These are phyloP conservation scores for Coniochaeta prunicola DNA, from an alignment of 2,329 filamentous ascomycete species.

Conservation along the genomic window DNA sequence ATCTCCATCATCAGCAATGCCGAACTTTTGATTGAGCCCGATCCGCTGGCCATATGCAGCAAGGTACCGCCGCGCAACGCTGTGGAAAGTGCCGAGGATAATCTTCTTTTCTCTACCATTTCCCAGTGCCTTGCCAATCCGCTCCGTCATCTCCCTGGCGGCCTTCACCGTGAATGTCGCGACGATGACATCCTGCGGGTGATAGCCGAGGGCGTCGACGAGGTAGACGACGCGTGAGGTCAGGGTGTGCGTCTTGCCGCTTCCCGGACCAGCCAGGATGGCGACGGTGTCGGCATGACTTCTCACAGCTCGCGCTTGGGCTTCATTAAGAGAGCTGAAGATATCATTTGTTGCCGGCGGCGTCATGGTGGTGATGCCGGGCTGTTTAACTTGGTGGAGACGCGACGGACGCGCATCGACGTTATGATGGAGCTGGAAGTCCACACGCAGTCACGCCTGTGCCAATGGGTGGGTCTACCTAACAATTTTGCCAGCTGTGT, in stretches of 20 bases:
- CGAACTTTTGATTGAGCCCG: slow-evolving; percentile 75
- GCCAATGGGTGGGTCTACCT: not conserved
- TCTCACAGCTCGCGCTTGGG: slow-evolving; percentile 48
- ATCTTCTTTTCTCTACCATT: slow-evolving; percentile 67
- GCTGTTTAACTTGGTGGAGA: not conserved
- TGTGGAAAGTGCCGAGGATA: slow-evolving; percentile 90
- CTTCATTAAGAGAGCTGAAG: slow-evolving; percentile 43
- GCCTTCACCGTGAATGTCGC: slow-evolving; percentile 98
- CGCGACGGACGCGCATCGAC: not conserved
- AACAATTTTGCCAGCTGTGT: not conserved
- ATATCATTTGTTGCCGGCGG: slow-evolving; percentile 17
- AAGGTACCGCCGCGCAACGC: slow-evolving; percentile 79
- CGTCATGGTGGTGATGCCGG: not conserved
- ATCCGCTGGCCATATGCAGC: slow-evolving; percentile 78
- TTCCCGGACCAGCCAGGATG: slow-evolving; percentile 61
- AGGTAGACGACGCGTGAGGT: slow-evolving; percentile 90
- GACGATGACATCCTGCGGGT: slow-evolving; percentile 83
- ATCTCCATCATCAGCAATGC: slow-evolving; percentile 82
- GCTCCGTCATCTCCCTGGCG: slow-evolving; percentile 84
- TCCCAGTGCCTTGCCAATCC: slow-evolving; percentile 76
- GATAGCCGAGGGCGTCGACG: slow-evolving; percentile 61
- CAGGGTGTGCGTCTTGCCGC: slow-evolving; percentile 91
- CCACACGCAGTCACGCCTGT: not conserved
- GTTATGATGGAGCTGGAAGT: not conserved
- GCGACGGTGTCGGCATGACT: slow-evolving; percentile 49